These are phyloP conservation scores for Ochromonas danica DNA, from an alignment of 108 stramenopile species.

Conservation along the genomic window DNA sequence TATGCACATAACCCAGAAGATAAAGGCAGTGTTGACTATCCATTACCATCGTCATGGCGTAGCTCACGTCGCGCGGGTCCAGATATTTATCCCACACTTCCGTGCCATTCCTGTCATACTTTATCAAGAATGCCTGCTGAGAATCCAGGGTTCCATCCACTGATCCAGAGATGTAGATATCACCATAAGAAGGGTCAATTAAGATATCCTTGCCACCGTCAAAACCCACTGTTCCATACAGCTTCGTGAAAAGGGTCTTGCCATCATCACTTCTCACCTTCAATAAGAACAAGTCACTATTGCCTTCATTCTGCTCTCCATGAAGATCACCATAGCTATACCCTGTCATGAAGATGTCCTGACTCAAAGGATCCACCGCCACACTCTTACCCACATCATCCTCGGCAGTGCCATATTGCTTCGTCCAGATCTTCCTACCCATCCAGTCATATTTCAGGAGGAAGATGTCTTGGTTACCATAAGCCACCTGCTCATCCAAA, in stretches of 20 bases:
- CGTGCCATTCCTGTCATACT: background rate
- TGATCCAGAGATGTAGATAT: constrained; percentile 8
- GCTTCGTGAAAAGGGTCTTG: background rate
- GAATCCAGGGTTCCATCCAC: background rate
- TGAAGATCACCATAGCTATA: no score
- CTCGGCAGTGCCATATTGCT: no score
- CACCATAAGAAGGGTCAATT: no score
- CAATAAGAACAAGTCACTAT: no score
- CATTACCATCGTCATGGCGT: background rate
- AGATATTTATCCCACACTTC: background rate
- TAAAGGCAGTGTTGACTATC: no score
- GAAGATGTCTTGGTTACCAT: no score
- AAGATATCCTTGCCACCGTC: background rate
- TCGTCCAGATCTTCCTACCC: no score
- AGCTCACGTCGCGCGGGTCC: background rate
- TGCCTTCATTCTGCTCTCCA: constrained; percentile 3
- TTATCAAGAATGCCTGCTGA: background rate
- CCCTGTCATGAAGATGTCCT: constrained; percentile 13
- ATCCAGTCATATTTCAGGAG: no score
- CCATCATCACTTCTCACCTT: constrained; percentile 5
- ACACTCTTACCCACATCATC: no score
- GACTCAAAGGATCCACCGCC: no score
- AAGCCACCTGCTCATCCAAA: no score
- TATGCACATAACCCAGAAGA: background rate
- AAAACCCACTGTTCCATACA: background rate